These are phyloP conservation scores for Salvia rosmarinus DNA, from an alignment of 257 asterid genomes.

Conservation along the genomic window DNA sequence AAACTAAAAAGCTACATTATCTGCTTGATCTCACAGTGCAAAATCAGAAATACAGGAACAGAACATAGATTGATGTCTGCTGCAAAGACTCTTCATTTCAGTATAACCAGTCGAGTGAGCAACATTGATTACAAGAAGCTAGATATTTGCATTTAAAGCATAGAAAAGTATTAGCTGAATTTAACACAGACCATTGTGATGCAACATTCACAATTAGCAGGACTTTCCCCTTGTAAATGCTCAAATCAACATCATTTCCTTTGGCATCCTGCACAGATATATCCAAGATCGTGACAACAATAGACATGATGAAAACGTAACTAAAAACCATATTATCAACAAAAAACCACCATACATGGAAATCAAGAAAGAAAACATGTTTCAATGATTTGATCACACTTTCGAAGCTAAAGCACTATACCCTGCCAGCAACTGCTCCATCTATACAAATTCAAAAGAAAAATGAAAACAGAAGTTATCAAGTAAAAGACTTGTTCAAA, in stretches of 20 bases:
- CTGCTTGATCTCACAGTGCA: not conserved
- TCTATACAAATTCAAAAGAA: not conserved
- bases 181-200: constrained; percentile 59
- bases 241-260: constrained; percentile 50
- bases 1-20: not conserved
- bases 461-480: too few species aligned
- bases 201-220: constrained; percentile 73
- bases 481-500: too few species aligned
- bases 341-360: not conserved
- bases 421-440: not conserved
- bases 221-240: constrained; percentile 64
- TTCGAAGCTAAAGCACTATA: not conserved
- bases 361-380: not conserved
- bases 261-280: constrained; percentile 52
- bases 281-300: constrained; percentile 1
- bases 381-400: not conserved
- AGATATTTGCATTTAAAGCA: not conserved
- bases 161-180: constrained; percentile 7
- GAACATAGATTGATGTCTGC: not conserved
- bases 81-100: not conserved
- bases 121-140: not conserved
- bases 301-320: not conserved
- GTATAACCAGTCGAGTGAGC: not conserved
- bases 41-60: not conserved
- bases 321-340: not conserved